phyloP scores from a whole-genome alignment of 257 asterid species.

The Solanum stenotomum region DNA sequence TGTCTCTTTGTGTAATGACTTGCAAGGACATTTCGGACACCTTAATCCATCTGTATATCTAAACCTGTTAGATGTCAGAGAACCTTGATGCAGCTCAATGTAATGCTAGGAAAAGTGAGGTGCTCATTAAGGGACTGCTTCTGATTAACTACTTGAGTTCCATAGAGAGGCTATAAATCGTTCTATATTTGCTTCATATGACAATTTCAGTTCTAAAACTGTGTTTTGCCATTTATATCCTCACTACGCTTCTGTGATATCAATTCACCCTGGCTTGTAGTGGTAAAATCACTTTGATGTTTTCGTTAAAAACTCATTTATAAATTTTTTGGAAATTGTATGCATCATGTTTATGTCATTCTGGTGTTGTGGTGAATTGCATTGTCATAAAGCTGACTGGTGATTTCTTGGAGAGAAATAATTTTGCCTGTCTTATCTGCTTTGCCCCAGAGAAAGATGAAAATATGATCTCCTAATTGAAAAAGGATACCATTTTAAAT shows the following conservation, averaged over 20 bases:
- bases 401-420: background rate
- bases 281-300: background rate
- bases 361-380: background rate
- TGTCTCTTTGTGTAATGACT: background rate
- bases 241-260: background rate
- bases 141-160: background rate
- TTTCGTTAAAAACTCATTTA: background rate
- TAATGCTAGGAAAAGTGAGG: background rate
- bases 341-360: background rate
- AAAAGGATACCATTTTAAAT: background rate
- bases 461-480: background rate
- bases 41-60: background rate
- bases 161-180: background rate
- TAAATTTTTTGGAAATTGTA: background rate
- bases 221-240: background rate
- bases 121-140: background rate
- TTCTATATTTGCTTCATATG: background rate
- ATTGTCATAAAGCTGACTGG: background rate
- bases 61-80: background rate
- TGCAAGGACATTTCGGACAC: background rate
- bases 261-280: background rate
- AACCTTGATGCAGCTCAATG: background rate
- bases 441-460: background rate
- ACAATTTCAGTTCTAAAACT: background rate
- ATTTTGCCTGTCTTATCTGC: background rate